Evolutionary conservation across 371 early-diverging fungal species (phyloP).

Genomic region (Circinella minor): DNA sequence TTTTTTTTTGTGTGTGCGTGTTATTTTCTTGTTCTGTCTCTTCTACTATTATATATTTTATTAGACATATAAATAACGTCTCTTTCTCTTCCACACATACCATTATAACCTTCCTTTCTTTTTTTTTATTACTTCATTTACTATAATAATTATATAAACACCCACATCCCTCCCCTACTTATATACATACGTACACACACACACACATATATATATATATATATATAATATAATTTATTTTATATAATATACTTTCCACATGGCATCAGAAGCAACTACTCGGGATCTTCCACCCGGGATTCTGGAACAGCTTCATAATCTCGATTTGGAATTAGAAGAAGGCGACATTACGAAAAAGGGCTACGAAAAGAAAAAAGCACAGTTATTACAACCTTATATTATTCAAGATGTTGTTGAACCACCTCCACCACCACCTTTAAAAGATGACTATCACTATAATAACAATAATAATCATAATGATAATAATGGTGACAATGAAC

Average conservation of each 20-base stretch:
- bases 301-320: conserved; percentile 47
- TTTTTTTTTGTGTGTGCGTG: too few species aligned
- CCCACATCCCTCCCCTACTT: too few species aligned
- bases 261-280: conserved; percentile 21
- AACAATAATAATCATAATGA: conserved; percentile 7
- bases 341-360: conserved; percentile 76
- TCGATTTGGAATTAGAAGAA: conserved; percentile 64
- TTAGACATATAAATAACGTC: too few species aligned
- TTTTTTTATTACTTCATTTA: too few species aligned
- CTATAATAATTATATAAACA: too few species aligned
- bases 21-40: too few species aligned
- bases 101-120: too few species aligned
- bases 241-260: not conserved
- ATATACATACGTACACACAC: too few species aligned
- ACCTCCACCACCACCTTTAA: not conserved
- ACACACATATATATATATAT: too few species aligned
- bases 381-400: conserved; percentile 31
- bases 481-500: not conserved
- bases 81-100: too few species aligned
- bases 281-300: conserved; percentile 48
- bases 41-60: too few species aligned
- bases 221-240: not conserved
- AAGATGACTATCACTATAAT: not conserved
- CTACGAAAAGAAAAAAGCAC: conserved; percentile 60
- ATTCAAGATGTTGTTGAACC: conserved; percentile 4